Conservation (phyloP, 345 rosid species). For the Reutealis trisperma region DNA sequence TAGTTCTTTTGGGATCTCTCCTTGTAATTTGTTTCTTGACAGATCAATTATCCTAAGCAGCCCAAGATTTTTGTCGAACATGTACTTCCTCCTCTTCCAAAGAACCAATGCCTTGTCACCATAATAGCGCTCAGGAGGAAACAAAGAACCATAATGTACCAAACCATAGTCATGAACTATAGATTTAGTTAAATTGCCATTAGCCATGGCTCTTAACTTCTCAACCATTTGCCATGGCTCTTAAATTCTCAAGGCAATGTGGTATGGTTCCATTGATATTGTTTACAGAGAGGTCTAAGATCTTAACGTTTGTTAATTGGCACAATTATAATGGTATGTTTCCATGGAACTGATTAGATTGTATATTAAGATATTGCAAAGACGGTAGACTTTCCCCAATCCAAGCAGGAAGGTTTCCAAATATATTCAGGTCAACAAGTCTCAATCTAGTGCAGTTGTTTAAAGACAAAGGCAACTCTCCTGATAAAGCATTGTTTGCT, state of each 20-base stretch:
- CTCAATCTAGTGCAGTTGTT: background rate
- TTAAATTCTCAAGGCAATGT: constrained; percentile 9
- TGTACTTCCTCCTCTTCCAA: background rate
- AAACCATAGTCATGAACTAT: background rate
- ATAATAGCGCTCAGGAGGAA: background rate
- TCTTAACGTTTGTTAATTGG: background rate
- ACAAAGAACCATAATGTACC: too few species aligned
- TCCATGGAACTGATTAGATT: constrained; percentile 14
- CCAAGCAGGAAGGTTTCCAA: constrained; percentile 17
- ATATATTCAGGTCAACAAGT: constrained; percentile 18
- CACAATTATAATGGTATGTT: constrained; percentile 1
- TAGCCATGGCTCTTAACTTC: constrained; percentile 9
- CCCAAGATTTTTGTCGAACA: background rate
- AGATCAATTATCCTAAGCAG: background rate
- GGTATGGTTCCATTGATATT: constrained; percentile 10
- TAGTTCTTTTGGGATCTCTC: background rate
- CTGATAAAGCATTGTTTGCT: constrained; percentile 13
- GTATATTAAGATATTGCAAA: constrained; percentile 6
- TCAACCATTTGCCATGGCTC: background rate
- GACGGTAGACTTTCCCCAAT: constrained; percentile 8
- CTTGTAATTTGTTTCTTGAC: background rate
- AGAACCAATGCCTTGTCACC: background rate
- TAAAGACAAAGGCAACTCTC: constrained; percentile 22
- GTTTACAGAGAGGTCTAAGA: constrained; percentile 11
- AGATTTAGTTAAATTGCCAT: background rate